These are phyloP conservation scores for Asterophora lycoperdoides DNA, from an alignment of 768 basidiomycete species.

Conservation along the genomic window DNA sequence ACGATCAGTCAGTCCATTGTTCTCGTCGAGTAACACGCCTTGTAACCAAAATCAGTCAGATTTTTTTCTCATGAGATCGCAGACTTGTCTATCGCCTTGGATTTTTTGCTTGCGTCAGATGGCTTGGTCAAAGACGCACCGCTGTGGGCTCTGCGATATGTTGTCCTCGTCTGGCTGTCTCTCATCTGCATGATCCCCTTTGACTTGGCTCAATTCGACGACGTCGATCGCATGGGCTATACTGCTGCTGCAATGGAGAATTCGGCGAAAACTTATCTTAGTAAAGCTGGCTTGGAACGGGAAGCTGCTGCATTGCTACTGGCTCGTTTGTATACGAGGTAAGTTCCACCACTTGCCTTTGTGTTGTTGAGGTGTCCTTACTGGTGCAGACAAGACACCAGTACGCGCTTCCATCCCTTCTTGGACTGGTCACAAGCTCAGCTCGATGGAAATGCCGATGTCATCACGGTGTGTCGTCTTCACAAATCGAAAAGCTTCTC, in stretches of 20 bases:
- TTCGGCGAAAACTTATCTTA: slow-evolving; percentile 54
- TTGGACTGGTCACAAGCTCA: slow-evolving; percentile 41
- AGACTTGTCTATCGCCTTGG: slow-evolving; percentile 72
- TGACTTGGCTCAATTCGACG: slow-evolving; percentile 82
- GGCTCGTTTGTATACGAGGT: slow-evolving; percentile 79
- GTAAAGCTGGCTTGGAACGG: slow-evolving; percentile 76
- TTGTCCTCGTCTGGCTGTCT: slow-evolving; percentile 88
- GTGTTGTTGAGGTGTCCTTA: background rate
- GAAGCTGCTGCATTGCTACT: slow-evolving; percentile 81
- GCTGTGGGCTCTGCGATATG: slow-evolving; percentile 82
- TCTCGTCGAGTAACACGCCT: background rate
- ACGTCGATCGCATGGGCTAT: slow-evolving; percentile 42
- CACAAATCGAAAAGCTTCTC: slow-evolving; percentile 5
- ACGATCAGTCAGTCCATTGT: slow-evolving; percentile 66
- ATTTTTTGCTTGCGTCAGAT: slow-evolving; percentile 50
- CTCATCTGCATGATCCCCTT: slow-evolving; percentile 94
- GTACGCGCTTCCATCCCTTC: slow-evolving; percentile 46
- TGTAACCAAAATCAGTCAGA: slow-evolving; percentile 52
- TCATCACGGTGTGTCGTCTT: slow-evolving; percentile 43
- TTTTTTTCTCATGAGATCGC: slow-evolving; percentile 92
- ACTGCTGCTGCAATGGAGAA: slow-evolving; percentile 57
- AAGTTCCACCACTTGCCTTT: slow-evolving; percentile 19
- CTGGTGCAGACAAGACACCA: slow-evolving; percentile 53
- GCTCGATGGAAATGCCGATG: slow-evolving; percentile 36
- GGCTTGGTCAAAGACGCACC: slow-evolving; percentile 36